Evolutionary conservation across 441 rosid genomes (phyloP), one percentile per base, ranked within the genome.

Genomic region (Pelargonium citronellum): DNA sequence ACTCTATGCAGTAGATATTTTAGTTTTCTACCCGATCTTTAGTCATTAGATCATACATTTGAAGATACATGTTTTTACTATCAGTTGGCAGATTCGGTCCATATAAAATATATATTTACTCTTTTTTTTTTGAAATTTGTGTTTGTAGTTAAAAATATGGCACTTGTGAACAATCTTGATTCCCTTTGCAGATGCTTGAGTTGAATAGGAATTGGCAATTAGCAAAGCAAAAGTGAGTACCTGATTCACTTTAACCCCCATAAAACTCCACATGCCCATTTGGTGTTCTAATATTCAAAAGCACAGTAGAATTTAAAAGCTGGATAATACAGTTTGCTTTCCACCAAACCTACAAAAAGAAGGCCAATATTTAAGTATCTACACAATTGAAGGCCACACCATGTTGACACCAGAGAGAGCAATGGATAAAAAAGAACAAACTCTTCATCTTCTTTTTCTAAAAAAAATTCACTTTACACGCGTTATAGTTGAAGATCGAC

Each of bases 401-500:
- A 34, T 70, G 47, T 47, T 34, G 74, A 22, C 74, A 68, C 74
- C 13, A 51, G 49, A 46, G 49, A 46, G 15, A 69, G 12, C 66
- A 51, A 67, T 30, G 22, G 53, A 47, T 47, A 12, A 4, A n/a
- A 44, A 67, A 58, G 61, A 27, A 46, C 15, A 17, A 10, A 22
- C 44, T 3, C 30, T 69, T 53, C 13, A 30, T 3, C 34, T 30
- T 30, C 34, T 30, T 30, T 30, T 30, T 30, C 34, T 22, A 22
- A 22, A 22, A 22, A 22, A 22, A 27, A 0, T n/a, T 12, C 34
- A 67, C 30, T 19, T 66, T 70, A 71, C 79, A 67, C 55, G 74
- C 73, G 80, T 66, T 63, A 37, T 65, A 17, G 72, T 75, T 75
- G 76, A 75, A 66, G 55, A 71, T 64, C 66, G 71, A 68, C 55